Evolutionary conservation across 345 rosid species (phyloP).

Genomic region (Zanthoxylum bungeanum): DNA sequence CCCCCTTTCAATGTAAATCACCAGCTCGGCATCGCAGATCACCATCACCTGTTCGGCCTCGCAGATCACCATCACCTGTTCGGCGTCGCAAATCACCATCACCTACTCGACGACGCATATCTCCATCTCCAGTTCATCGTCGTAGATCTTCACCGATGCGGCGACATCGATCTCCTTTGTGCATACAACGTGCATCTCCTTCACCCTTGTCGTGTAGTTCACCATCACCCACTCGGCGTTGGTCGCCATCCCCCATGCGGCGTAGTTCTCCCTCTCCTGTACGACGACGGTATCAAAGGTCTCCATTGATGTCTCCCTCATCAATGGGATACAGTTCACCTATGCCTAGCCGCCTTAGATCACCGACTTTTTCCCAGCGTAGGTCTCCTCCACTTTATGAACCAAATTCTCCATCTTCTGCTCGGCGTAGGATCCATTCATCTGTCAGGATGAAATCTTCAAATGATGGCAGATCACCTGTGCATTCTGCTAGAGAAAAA

Average conservation of each 20-base stretch:
- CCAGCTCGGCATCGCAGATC: slow-evolving; percentile 35
- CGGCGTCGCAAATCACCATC: slow-evolving; percentile 47
- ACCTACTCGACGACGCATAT: slow-evolving; percentile 30
- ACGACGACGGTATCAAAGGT: slow-evolving; percentile 31
- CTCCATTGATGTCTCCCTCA: slow-evolving; percentile 42
- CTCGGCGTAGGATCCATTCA: slow-evolving; percentile 38
- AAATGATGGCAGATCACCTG: slow-evolving; percentile 37
- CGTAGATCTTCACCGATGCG: slow-evolving; percentile 36
- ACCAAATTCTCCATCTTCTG: slow-evolving; percentile 50
- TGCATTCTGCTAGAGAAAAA: slow-evolving; percentile 41
- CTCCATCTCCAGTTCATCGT: slow-evolving; percentile 35
- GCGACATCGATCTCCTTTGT: slow-evolving; percentile 26
- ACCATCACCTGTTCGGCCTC: slow-evolving; percentile 20
- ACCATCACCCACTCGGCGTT: no score
- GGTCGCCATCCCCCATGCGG: slow-evolving; percentile 30
- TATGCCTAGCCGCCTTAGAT: slow-evolving; percentile 30
- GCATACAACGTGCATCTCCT: slow-evolving; percentile 21
- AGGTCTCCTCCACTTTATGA: slow-evolving; percentile 38
- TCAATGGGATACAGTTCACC: slow-evolving; percentile 34
- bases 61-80: slow-evolving; percentile 27
- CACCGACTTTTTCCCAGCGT: slow-evolving; percentile 35
- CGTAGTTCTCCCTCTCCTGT: slow-evolving; percentile 38
- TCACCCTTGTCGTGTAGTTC: no score
- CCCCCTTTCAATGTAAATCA: slow-evolving; percentile 26
- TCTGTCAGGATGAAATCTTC: slow-evolving; percentile 35